These are phyloP conservation scores for Wickerhamiella domercqiae DNA, from an alignment of 805 yeast genomes.

Conservation along the genomic window DNA sequence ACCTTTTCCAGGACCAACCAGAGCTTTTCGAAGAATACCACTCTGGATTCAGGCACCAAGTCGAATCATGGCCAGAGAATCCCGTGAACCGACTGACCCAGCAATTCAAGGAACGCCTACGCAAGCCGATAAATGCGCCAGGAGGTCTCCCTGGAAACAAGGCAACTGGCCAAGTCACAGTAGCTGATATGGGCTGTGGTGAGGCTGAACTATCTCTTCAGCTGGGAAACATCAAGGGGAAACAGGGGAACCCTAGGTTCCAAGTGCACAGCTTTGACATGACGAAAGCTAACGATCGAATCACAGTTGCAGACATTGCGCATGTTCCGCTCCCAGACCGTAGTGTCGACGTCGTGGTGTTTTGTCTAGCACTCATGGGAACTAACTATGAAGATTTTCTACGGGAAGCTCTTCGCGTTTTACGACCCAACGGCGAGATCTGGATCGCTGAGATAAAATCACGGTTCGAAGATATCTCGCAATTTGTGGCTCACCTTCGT, in stretches of 20 bases:
- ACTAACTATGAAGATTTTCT: conserved; percentile 88
- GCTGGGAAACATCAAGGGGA: conserved; percentile 29
- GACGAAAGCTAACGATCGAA: conserved; percentile 71
- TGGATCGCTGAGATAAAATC: conserved; percentile 98
- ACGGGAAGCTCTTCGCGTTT: conserved; percentile 71
- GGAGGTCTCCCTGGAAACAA: conserved; percentile 69
- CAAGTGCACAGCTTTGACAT: conserved; percentile 82
- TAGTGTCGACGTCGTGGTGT: conserved; percentile 76
- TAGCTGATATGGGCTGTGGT: conserved; percentile 99
- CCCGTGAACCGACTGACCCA: conserved; percentile 85
- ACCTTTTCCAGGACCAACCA: conserved; percentile 65
- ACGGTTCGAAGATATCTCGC: conserved; percentile 41
- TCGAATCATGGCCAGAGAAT: conserved; percentile 95
- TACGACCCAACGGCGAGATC: conserved; percentile 81
- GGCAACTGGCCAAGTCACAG: conserved; percentile 42
- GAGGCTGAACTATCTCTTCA: conserved; percentile 79
- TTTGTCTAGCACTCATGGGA: conserved; percentile 94
- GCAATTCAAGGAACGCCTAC: conserved; percentile 36
- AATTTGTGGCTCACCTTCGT: conserved; percentile 66
- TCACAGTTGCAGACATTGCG: conserved; percentile 93
- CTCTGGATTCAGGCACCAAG: conserved; percentile 88
- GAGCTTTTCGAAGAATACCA: conserved; percentile 86
- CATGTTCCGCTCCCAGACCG: conserved; percentile 71
- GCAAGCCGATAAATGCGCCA: conserved; percentile 74
- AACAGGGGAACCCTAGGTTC: conserved; percentile 27